Evolutionary conservation across 2,329 filamentous ascomycete genomes (phyloP).

Genomic region (Ustulina deusta): DNA sequence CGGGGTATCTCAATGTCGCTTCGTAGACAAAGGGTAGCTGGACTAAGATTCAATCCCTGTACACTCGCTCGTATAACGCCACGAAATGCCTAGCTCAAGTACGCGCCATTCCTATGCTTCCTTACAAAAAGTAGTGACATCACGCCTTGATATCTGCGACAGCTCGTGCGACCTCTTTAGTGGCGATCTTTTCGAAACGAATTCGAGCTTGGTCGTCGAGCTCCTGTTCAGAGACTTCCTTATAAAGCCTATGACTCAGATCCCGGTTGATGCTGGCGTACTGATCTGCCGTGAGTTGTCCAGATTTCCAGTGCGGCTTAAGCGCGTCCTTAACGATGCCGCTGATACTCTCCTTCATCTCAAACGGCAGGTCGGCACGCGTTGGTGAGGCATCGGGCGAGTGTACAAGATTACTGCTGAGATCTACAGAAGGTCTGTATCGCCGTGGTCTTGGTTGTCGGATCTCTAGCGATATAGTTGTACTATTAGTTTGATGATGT

Average conservation of each 20-base stretch:
- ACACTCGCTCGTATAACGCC: conserved; percentile 37
- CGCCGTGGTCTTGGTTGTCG: conserved; percentile 65
- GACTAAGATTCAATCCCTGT: conserved; percentile 24
- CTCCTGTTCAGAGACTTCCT: conserved; percentile 66
- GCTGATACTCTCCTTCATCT: conserved; percentile 89
- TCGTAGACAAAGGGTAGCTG: conserved; percentile 23
- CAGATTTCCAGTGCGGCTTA: conserved; percentile 83
- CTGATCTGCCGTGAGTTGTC: conserved; percentile 85
- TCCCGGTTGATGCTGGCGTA: conserved; percentile 93
- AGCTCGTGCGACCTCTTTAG: conserved; percentile 81
- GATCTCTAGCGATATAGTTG: conserved; percentile 58
- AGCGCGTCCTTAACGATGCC: conserved; percentile 87
- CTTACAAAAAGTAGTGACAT: conserved; percentile 38
- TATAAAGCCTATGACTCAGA: conserved; percentile 90
- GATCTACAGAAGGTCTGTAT: conserved; percentile 56
- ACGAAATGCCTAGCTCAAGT: conserved; percentile 38
- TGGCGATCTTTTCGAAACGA: conserved; percentile 81
- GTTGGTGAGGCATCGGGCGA: conserved; percentile 77
- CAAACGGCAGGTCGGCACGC: conserved; percentile 74
- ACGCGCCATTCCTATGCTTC: conserved; percentile 38
- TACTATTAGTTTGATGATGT: conserved; percentile 48
- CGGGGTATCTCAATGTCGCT: conserved; percentile 40
- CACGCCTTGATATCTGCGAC: conserved; percentile 65
- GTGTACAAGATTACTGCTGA: conserved; percentile 55
- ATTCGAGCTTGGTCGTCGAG: conserved; percentile 75